These are phyloP conservation scores for Shiraia sp. DNA, from an alignment of 2,329 filamentous ascomycete genomes.

Conservation along the genomic window DNA sequence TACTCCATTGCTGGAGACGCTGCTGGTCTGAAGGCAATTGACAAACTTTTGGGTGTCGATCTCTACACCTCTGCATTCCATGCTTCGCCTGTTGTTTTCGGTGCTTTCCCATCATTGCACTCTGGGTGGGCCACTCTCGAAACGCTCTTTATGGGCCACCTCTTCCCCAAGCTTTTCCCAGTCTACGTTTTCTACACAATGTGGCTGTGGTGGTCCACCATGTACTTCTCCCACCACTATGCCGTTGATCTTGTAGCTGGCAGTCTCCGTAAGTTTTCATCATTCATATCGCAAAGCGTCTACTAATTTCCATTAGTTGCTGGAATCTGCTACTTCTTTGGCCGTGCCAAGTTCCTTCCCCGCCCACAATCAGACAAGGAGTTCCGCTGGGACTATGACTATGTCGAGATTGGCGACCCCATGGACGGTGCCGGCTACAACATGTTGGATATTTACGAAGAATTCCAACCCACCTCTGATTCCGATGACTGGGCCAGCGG, in stretches of 20 bases:
- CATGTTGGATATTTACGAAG: slow-evolving; percentile 60
- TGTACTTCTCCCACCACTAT: slow-evolving; percentile 98
- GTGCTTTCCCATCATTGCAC: slow-evolving; percentile 92
- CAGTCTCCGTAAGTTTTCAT: slow-evolving; percentile 59
- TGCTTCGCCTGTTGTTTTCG: slow-evolving; percentile 88
- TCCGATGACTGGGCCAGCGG: slow-evolving; percentile 91
- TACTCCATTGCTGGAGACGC: slow-evolving; percentile 90
- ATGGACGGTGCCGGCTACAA: slow-evolving; percentile 54
- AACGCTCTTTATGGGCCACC: slow-evolving; percentile 89
- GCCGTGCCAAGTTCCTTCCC: slow-evolving; percentile 79
- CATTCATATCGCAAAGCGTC: neutral
- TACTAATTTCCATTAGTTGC: slow-evolving; percentile 53
- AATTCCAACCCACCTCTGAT: slow-evolving; percentile 59
- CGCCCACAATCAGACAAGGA: slow-evolving; percentile 81
- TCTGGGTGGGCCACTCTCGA: slow-evolving; percentile 87
- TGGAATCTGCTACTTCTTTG: slow-evolving; percentile 78
- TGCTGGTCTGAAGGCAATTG: slow-evolving; percentile 84
- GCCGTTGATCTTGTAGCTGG: slow-evolving; percentile 90
- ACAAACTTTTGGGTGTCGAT: slow-evolving; percentile 86
- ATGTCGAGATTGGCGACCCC: slow-evolving; percentile 78
- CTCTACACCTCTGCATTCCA: slow-evolving; percentile 93
- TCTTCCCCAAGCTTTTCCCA: slow-evolving; percentile 81
- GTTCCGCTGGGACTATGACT: slow-evolving; percentile 94
- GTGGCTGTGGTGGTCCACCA: slow-evolving; percentile 98
- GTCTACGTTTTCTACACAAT: slow-evolving; percentile 82